Conservation (phyloP, 202 grass and related monocot genomes). For the Setaria italica region DNA sequence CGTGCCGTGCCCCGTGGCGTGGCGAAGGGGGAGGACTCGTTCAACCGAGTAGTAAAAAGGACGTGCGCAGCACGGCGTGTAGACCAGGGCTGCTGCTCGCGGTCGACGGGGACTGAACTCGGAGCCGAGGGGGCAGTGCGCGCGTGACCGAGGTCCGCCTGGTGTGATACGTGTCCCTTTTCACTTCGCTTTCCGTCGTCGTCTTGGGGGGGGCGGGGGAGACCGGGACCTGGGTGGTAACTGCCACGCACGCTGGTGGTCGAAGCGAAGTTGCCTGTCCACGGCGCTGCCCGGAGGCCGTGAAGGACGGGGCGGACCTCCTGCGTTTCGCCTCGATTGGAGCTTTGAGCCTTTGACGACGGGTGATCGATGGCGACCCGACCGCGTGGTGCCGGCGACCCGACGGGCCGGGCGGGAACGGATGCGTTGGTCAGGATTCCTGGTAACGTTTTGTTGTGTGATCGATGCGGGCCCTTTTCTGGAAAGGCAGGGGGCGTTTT, state of each 20-base stretch:
- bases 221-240: neutral
- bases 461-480: neutral
- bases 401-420: neutral
- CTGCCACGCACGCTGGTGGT: neutral
- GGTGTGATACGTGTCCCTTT: neutral
- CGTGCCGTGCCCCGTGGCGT: neutral
- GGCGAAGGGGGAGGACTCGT: neutral
- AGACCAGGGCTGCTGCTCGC: neutral
- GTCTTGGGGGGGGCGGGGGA: neutral
- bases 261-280: neutral
- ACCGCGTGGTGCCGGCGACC: neutral
- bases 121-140: neutral
- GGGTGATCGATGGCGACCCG: constrained; percentile 4
- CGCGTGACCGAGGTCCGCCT: neutral
- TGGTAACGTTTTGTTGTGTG: neutral
- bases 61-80: neutral
- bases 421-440: constrained; percentile 8
- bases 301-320: constrained; percentile 15
- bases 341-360: neutral
- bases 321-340: constrained; percentile 6
- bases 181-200: neutral
- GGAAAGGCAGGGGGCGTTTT: neutral
- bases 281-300: neutral
- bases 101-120: constrained; percentile 1
- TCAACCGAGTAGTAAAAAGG: neutral